These are phyloP conservation scores for Podaxis carcinomalis DNA, from an alignment of 768 basidiomycete genomes.

Conservation along the genomic window DNA sequence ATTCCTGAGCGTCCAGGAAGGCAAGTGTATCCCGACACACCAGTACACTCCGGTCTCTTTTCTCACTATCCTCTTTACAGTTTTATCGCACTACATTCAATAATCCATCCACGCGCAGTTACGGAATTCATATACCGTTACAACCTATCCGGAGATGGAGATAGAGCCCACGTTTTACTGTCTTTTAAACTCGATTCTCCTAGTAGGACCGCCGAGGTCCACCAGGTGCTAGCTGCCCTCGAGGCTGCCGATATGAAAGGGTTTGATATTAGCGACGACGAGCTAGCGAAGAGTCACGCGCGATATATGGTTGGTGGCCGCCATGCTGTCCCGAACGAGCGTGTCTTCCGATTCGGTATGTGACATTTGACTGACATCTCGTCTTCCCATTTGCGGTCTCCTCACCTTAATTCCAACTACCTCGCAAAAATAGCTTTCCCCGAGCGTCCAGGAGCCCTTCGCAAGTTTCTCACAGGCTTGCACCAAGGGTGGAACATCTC, in stretches of 20 bases:
- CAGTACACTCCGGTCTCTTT: not conserved
- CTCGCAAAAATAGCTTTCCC: slow-evolving; percentile 71
- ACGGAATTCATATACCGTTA: slow-evolving; percentile 97
- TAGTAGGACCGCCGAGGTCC: slow-evolving; percentile 56
- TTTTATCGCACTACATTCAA: slow-evolving; percentile 80
- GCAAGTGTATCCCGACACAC: slow-evolving; percentile 34
- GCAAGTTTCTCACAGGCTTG: slow-evolving; percentile 83
- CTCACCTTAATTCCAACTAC: slow-evolving; percentile 1
- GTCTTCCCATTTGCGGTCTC: not conserved
- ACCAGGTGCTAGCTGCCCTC: slow-evolving; percentile 60
- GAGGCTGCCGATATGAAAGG: slow-evolving; percentile 71
- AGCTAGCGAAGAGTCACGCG: slow-evolving; percentile 91
- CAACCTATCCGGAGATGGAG: slow-evolving; percentile 46
- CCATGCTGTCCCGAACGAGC: slow-evolving; percentile 72
- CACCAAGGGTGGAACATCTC: slow-evolving; percentile 91
- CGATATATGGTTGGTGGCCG: slow-evolving; percentile 94
- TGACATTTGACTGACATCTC: slow-evolving; percentile 12
- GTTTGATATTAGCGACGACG: slow-evolving; percentile 89
- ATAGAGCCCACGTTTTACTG: slow-evolving; percentile 80
- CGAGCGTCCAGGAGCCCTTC: slow-evolving; percentile 87
- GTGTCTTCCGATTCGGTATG: slow-evolving; percentile 91
- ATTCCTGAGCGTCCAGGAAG: slow-evolving; percentile 92
- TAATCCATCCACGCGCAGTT: slow-evolving; percentile 87
- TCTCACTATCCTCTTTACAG: slow-evolving; percentile 33
- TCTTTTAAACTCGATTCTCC: slow-evolving; percentile 81